Conservation (phyloP, 2,329 filamentous ascomycete species). For the Zasmidium citrigriseum region DNA sequence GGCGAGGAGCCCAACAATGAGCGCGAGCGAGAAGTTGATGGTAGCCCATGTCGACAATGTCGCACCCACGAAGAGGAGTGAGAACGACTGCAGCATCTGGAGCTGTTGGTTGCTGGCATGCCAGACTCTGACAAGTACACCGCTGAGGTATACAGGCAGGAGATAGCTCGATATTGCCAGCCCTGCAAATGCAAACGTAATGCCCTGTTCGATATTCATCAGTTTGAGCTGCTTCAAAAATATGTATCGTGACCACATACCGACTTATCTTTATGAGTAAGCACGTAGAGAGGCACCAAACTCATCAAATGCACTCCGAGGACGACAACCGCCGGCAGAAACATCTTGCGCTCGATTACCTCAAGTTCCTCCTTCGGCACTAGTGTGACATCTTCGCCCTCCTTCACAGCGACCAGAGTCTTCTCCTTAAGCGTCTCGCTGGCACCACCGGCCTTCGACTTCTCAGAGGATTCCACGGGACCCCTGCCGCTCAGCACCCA, state of each 20-base stretch:
- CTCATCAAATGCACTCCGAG: conserved; percentile 73
- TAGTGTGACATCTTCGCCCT: conserved; percentile 38
- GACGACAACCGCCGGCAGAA: conserved; percentile 73
- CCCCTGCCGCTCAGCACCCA: conserved; percentile 80
- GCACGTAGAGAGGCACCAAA: conserved; percentile 78
- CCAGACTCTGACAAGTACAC: conserved; percentile 19
- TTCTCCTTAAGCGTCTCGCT: conserved; percentile 36
- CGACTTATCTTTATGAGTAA: conserved; percentile 70
- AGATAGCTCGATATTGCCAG: conserved; percentile 49
- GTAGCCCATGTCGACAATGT: conserved; percentile 90
- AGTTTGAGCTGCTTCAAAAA: not conserved
- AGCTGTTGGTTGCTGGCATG: conserved; percentile 60
- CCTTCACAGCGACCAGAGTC: conserved; percentile 38
- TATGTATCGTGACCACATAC: conserved; percentile 53
- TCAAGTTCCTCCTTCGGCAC: conserved; percentile 41
- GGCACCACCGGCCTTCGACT: conserved; percentile 21
- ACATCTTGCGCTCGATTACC: conserved; percentile 64
- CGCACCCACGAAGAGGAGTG: conserved; percentile 87
- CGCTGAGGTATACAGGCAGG: conserved; percentile 28
- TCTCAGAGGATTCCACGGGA: conserved; percentile 32
- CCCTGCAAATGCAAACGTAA: conserved; percentile 45
- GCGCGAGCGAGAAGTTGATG: conserved; percentile 89
- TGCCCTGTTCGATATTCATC: conserved; percentile 41
- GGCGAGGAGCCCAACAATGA: conserved; percentile 78
- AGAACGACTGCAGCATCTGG: conserved; percentile 83